phyloP scores from a whole-genome alignment of 2,329 filamentous ascomycete species.

The Colletotrichum eremochloae region DNA sequence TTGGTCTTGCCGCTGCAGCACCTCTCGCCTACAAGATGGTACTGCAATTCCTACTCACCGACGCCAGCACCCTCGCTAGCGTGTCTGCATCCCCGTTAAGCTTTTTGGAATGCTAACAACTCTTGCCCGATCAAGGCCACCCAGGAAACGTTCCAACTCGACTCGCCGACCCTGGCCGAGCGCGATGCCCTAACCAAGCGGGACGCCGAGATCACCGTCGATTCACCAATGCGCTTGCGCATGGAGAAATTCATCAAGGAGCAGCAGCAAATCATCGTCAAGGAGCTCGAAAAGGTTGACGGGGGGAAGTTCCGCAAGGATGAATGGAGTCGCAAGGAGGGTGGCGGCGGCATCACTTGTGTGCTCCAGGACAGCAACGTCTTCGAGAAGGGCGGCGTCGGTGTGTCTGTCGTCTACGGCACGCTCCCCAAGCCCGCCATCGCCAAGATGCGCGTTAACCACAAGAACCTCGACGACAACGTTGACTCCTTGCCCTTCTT shows the following conservation, averaged over 20 bases:
- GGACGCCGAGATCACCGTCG: constrained; percentile 78
- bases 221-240: constrained; percentile 94
- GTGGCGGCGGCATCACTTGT: constrained; percentile 93
- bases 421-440: constrained; percentile 89
- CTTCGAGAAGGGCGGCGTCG: constrained; percentile 97
- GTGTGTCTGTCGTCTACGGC: constrained; percentile 95
- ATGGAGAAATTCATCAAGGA: constrained; percentile 98
- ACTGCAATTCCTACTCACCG: constrained; percentile 44
- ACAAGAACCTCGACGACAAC: constrained; percentile 86
- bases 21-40: constrained; percentile 73
- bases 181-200: constrained; percentile 86
- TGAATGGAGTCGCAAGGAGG: constrained; percentile 88
- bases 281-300: constrained; percentile 85
- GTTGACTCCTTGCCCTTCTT: constrained; percentile 93
- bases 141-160: constrained; percentile 62
- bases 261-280: constrained; percentile 89
- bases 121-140: constrained; percentile 52
- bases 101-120: constrained; percentile 35
- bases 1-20: constrained; percentile 64
- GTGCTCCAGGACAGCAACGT: constrained; percentile 96
- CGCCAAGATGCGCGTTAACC: constrained; percentile 92
- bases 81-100: constrained; percentile 24
- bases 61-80: constrained; percentile 31
- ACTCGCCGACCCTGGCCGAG: constrained; percentile 82
- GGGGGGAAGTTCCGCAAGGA: constrained; percentile 86